phyloP scores from a whole-genome alignment of 2,329 filamentous ascomycete species.

The Arthrinium phaeospermum region DNA sequence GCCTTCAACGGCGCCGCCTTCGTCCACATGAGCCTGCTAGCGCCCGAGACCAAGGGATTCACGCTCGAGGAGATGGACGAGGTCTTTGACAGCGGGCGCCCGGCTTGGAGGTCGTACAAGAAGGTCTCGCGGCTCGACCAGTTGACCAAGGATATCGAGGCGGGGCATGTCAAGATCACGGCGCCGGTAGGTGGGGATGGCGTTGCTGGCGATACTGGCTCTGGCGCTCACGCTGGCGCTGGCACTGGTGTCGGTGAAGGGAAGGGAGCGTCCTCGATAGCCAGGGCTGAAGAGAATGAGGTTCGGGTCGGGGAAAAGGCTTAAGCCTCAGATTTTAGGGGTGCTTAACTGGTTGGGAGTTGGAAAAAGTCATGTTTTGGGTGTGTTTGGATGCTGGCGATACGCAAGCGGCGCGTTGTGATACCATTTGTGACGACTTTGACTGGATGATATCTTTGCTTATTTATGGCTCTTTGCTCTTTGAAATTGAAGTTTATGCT shows the following conservation, averaged over 20 bases:
- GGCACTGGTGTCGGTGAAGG: neutral
- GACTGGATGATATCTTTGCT: neutral
- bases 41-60: conserved; percentile 72
- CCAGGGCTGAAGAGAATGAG: neutral
- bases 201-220: neutral
- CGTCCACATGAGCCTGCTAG: conserved; percentile 68
- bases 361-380: neutral
- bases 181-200: conserved; percentile 18
- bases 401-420: neutral
- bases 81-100: conserved; percentile 67
- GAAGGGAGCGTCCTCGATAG: neutral
- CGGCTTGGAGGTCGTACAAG: conserved; percentile 60
- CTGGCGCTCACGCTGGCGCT: neutral
- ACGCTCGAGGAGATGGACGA: conserved; percentile 79
- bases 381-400: neutral
- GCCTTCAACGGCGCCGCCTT: conserved; percentile 72
- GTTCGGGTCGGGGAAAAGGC: neutral
- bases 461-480: neutral
- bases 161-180: conserved; percentile 47
- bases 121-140: conserved; percentile 52
- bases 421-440: neutral
- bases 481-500: neutral
- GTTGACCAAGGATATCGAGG: conserved; percentile 54
- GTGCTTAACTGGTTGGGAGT: neutral
- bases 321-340: neutral